Percentiles rank a stretch among this genome's conserved stretches.
Evolutionary conservation across 2,329 filamentous ascomycete genomes (phyloP).

Genomic region (Aspergillus pseudoterreus): DNA sequence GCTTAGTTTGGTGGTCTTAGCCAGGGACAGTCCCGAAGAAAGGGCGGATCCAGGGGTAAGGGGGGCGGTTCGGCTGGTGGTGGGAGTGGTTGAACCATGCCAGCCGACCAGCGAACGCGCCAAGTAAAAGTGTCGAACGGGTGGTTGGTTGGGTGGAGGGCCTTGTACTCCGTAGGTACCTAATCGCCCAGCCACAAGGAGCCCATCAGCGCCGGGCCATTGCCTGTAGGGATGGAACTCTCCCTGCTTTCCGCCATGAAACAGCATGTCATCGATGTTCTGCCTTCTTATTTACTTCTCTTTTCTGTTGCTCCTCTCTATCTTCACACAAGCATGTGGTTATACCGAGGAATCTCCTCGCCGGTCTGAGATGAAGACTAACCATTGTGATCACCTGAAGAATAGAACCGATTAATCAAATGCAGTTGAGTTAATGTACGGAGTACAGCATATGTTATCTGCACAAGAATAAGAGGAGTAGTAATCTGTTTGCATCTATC

Average conservation of each 20-base stretch:
- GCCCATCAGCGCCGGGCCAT: background rate
- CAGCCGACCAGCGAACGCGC: too few species aligned
- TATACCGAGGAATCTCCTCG: too few species aligned
- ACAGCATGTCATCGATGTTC: background rate
- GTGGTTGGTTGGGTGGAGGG: background rate
- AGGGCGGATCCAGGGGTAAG: slow-evolving; percentile 9
- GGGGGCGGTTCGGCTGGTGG: too few species aligned
- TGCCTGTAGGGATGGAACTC: background rate
- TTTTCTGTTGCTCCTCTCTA: background rate
- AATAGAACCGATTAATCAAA: background rate
- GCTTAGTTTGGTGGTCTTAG: too few species aligned
- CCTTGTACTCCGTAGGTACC: background rate
- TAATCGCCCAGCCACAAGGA: background rate
- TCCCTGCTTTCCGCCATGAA: background rate
- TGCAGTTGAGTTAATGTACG: too few species aligned
- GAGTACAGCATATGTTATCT: too few species aligned
- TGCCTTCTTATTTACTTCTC: background rate
- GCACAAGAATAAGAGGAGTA: too few species aligned
- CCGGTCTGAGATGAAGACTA: background rate
- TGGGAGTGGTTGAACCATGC: too few species aligned
- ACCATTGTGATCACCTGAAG: background rate
- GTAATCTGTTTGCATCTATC: too few species aligned
- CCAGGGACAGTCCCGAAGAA: background rate
- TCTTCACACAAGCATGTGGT: background rate
- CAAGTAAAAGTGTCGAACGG: background rate